These are phyloP conservation scores for Populus hybrid DNA, from an alignment of 441 rosid species.

Conservation along the genomic window DNA sequence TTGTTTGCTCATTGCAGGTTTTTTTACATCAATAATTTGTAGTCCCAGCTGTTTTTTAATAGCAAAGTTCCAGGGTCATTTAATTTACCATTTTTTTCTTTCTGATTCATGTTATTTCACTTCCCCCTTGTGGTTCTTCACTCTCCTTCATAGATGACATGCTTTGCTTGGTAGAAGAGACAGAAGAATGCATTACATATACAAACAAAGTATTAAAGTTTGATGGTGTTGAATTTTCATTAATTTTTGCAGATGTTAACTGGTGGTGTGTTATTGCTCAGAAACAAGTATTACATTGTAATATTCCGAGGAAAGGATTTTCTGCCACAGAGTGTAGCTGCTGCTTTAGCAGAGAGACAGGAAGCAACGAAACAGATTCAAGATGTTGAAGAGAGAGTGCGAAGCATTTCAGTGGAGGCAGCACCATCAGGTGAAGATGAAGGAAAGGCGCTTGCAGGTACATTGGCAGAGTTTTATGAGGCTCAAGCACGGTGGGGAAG, in stretches of 20 bases:
- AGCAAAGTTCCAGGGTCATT: constrained; percentile 4
- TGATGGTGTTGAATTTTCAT: constrained; percentile 12
- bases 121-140: constrained; percentile 8
- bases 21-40: neutral
- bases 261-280: constrained; percentile 85
- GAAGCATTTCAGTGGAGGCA: constrained; percentile 45
- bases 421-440: constrained; percentile 47
- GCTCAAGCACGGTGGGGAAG: constrained; percentile 95
- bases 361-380: constrained; percentile 73
- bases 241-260: constrained; percentile 59
- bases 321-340: constrained; percentile 79
- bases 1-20: neutral
- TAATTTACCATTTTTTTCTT: neutral
- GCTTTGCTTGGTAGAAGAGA: constrained; percentile 13
- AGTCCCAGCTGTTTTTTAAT: constrained; percentile 13
- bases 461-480: constrained; percentile 93
- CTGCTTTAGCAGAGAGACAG: constrained; percentile 82
- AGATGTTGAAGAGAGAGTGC: constrained; percentile 70
- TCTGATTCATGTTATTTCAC: neutral
- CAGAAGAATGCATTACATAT: neutral
- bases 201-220: neutral
- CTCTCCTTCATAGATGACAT: neutral
- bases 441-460: constrained; percentile 73
- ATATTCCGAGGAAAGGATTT: constrained; percentile 97
- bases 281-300: constrained; percentile 92